A percentile compares a stretch with the other conserved stretches of the same genome.
These are phyloP conservation scores for Globisporangium perplexum DNA, from an alignment of 352 stramenopile species.

Conservation along the genomic window DNA sequence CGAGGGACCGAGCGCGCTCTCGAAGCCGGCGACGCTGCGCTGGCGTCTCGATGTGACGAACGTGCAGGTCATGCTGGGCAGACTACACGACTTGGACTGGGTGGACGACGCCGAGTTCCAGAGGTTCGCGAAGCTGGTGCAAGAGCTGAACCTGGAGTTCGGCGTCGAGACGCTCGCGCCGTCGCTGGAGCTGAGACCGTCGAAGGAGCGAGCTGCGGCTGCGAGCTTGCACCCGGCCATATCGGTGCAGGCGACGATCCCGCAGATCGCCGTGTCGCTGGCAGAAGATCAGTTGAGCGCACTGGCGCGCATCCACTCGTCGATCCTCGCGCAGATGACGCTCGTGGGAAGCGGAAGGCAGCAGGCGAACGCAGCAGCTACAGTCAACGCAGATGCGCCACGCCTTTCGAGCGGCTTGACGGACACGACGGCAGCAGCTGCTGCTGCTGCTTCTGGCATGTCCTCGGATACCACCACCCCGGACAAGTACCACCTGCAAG, in stretches of 20 bases:
- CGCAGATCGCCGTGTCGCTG: conserved; percentile 14
- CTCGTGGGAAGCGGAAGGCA: conserved; percentile 1
- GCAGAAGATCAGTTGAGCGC: conserved; percentile 14
- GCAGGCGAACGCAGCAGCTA: background rate
- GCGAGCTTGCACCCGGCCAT: conserved; percentile 2
- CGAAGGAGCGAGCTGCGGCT: conserved; percentile 4
- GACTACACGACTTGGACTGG: conserved; percentile 33
- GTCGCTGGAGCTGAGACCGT: background rate
- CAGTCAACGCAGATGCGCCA: background rate
- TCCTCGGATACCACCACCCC: background rate
- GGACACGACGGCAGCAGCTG: background rate
- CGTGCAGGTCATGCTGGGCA: conserved; percentile 53
- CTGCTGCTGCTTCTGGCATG: conserved; percentile 1
- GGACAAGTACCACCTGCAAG: conserved; percentile 43
- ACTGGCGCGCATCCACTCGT: conserved; percentile 17
- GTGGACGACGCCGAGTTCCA: conserved; percentile 24
- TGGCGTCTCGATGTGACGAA: conserved; percentile 61
- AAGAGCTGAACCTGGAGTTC: conserved; percentile 61
- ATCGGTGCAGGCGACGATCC: conserved; percentile 13
- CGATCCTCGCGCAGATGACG: conserved; percentile 9
- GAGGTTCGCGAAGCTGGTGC: conserved; percentile 39
- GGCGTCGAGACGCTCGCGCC: conserved; percentile 34
- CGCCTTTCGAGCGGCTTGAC: background rate
- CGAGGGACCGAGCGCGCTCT: background rate
- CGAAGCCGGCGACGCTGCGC: conserved; percentile 26